A percentile compares a stretch with the other conserved stretches of the same genome.
These are phyloP conservation scores for Nigrospora sphaerica DNA, from an alignment of 2,329 filamentous ascomycete species.

Conservation along the genomic window DNA sequence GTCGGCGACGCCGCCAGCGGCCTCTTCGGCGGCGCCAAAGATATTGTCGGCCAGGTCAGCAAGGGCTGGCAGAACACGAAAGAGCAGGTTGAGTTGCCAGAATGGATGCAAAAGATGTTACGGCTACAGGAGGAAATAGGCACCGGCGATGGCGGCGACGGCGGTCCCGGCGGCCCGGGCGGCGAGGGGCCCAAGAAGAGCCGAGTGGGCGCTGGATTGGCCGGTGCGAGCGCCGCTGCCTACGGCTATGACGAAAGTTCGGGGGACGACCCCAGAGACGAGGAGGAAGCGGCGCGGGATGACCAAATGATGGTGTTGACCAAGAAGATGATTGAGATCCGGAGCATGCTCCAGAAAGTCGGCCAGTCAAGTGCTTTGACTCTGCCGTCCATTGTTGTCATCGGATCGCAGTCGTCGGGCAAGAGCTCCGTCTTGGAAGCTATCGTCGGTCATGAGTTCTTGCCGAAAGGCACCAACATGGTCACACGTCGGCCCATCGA, in stretches of 20 bases:
- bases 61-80: slow-evolving; percentile 80
- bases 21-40: slow-evolving; percentile 65
- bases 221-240: slow-evolving; percentile 66
- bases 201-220: slow-evolving; percentile 52
- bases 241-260: slow-evolving; percentile 68
- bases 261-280: slow-evolving; percentile 55
- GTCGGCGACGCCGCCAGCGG: slow-evolving; percentile 62
- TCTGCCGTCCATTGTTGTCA: slow-evolving; percentile 96
- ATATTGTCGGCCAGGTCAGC: slow-evolving; percentile 71
- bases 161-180: slow-evolving; percentile 32
- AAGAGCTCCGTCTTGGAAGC: slow-evolving; percentile 97
- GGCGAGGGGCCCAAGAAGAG: slow-evolving; percentile 50
- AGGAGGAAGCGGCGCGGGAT: slow-evolving; percentile 67
- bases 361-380: slow-evolving; percentile 86
- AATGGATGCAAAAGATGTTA: slow-evolving; percentile 75
- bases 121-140: slow-evolving; percentile 53
- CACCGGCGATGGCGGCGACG: slow-evolving; percentile 34
- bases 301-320: slow-evolving; percentile 99
- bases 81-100: slow-evolving; percentile 60
- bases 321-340: slow-evolving; percentile 99
- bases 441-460: slow-evolving; percentile 94
- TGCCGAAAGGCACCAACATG: slow-evolving; percentile 98
- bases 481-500: slow-evolving; percentile 94
- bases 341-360: slow-evolving; percentile 82
- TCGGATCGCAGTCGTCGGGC: slow-evolving; percentile 94